Percentiles rank a stretch among this genome's conserved stretches.
phyloP scores from a whole-genome alignment of 495 filamentous ascomycete genomes.

The Ascobolus immersus region DNA sequence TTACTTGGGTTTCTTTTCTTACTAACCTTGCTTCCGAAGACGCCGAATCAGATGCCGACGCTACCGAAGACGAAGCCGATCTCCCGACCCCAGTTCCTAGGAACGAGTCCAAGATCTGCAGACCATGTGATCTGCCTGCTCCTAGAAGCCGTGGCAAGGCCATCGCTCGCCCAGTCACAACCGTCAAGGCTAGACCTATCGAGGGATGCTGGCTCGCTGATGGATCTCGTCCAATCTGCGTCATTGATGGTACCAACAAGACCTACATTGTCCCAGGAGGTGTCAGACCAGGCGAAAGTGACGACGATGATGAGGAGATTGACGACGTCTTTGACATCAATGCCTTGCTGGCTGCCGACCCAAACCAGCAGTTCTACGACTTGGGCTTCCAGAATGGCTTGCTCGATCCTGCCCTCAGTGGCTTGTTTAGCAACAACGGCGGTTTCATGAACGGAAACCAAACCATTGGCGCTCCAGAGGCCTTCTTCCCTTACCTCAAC shows the following conservation, averaged over 20 bases:
- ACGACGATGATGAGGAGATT: conserved; percentile 2
- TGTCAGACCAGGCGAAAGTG: conserved; percentile 4
- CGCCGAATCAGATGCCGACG: conserved; percentile 11
- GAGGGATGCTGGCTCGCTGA: conserved; percentile 14
- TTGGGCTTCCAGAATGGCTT: conserved; percentile 4
- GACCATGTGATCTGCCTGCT: background rate
- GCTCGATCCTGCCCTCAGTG: conserved; percentile 9
- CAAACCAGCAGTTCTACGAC: conserved; percentile 12
- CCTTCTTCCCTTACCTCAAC: conserved; percentile 7
- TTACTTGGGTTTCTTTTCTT: conserved; percentile 1
- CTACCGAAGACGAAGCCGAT: conserved; percentile 16
- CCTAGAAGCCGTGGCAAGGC: conserved; percentile 8
- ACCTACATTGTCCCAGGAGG: conserved; percentile 11
- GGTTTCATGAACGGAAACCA: conserved; percentile 8
- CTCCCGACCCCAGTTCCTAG: conserved; percentile 14
- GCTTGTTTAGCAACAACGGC: conserved; percentile 7
- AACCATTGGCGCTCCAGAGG: conserved; percentile 8
- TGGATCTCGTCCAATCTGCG: conserved; percentile 13
- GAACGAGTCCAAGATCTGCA: background rate
- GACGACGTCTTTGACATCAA: conserved; percentile 6
- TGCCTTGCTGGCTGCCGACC: conserved; percentile 9
- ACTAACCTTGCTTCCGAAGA: conserved; percentile 4
- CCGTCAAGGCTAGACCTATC: conserved; percentile 6
- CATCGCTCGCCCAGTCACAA: conserved; percentile 12
- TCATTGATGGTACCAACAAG: conserved; percentile 15